Percentiles rank a stretch among this genome's conserved stretches.
Conservation (phyloP, 352 stramenopile species). For the Phytophthora boehmeriae region DNA sequence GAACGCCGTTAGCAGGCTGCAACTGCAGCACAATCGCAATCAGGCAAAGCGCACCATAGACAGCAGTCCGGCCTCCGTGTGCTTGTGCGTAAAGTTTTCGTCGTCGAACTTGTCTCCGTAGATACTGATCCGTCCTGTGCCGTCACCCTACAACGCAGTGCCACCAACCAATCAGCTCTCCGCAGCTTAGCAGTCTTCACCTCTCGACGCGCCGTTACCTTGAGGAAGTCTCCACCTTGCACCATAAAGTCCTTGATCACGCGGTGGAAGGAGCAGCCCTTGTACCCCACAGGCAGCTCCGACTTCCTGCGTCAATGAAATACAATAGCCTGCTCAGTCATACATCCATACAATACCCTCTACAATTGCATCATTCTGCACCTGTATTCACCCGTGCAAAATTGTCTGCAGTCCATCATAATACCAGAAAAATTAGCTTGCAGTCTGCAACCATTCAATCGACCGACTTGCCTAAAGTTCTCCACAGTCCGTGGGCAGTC, state of each 20-base stretch:
- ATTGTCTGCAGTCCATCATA: constrained; percentile 68
- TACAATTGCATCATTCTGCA: constrained; percentile 34
- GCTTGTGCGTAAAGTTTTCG: constrained; percentile 85
- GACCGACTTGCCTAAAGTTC: constrained; percentile 87
- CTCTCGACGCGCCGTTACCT: constrained; percentile 38
- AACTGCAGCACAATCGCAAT: constrained; percentile 1
- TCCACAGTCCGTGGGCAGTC: constrained; percentile 96
- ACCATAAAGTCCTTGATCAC: constrained; percentile 95
- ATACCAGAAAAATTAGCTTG: constrained; percentile 12
- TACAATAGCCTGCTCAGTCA: constrained; percentile 31
- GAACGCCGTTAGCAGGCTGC: constrained; percentile 1
- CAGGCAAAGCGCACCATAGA: constrained; percentile 65
- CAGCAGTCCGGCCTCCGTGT: constrained; percentile 77
- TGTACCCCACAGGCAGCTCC: constrained; percentile 89
- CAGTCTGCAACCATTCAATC: constrained; percentile 16
- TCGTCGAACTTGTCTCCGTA: constrained; percentile 90
- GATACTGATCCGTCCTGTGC: constrained; percentile 84
- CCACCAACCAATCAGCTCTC: not conserved
- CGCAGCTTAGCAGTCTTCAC: not conserved
- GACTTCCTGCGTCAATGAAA: constrained; percentile 59
- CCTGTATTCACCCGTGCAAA: constrained; percentile 97
- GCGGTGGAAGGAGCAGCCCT: constrained; percentile 86
- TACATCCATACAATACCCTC: not conserved
- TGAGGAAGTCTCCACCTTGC: constrained; percentile 87
- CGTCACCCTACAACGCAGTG: constrained; percentile 62